These are phyloP conservation scores for Volvariella surrecta DNA, from an alignment of 1,284 basidiomycete species.

Conservation along the genomic window DNA sequence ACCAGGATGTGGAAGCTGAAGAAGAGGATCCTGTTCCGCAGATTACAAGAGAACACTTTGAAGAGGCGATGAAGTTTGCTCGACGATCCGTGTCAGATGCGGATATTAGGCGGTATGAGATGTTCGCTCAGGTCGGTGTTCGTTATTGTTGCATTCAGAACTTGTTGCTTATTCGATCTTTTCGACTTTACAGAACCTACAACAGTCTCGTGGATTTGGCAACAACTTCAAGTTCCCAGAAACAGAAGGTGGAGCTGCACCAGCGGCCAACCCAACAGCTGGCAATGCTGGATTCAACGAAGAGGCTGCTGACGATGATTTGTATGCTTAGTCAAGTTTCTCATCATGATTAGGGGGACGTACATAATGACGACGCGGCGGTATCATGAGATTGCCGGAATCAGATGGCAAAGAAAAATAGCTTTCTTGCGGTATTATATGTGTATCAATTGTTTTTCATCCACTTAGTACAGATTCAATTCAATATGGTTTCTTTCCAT, in stretches of 20 bases:
- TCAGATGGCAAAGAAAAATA: too few species aligned
- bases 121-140: conserved; percentile 67
- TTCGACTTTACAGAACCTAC: conserved; percentile 52
- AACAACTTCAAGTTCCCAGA: conserved; percentile 98
- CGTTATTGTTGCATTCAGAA: conserved; percentile 8
- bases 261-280: conserved; percentile 28
- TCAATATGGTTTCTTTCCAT: too few species aligned
- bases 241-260: conserved; percentile 37
- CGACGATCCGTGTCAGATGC: conserved; percentile 89
- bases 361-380: too few species aligned
- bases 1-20: conserved; percentile 59
- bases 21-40: conserved; percentile 91
- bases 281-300: conserved; percentile 77
- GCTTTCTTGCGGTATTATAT: too few species aligned
- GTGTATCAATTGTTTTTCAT: too few species aligned
- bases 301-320: conserved; percentile 79
- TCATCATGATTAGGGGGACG: too few species aligned
- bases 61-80: conserved; percentile 95
- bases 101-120: conserved; percentile 92
- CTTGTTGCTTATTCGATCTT: conserved; percentile 3
- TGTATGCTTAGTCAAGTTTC: conserved; percentile 86
- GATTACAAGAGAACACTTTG: conserved; percentile 93
- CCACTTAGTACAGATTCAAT: too few species aligned
- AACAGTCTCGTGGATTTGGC: conserved; percentile 83
- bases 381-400: too few species aligned